phyloP scores from a whole-genome alignment of 352 stramenopile genomes.

The Poterioochromonas sp. region DNA sequence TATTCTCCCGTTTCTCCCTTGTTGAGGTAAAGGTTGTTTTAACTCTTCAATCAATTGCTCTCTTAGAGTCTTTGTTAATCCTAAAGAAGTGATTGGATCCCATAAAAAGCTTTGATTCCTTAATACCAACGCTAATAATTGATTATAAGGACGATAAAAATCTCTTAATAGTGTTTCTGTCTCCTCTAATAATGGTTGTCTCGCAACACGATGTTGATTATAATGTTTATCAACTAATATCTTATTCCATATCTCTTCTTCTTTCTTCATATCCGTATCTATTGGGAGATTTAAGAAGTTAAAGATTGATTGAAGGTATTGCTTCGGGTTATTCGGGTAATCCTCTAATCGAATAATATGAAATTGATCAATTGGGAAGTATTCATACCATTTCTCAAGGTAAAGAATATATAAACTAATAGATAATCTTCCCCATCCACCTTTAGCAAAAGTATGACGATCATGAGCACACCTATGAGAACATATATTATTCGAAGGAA shows the following conservation, averaged over 20 bases:
- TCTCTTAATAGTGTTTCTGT: constrained; percentile 1
- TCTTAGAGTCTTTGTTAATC: not conserved
- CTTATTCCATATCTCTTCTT: not conserved
- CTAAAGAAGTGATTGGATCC: not conserved
- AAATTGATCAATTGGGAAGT: constrained; percentile 14
- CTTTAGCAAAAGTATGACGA: not conserved
- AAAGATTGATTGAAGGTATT: not conserved
- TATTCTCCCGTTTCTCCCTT: not conserved
- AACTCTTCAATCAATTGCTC: not conserved
- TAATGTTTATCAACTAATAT: not conserved
- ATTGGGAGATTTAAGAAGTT: not conserved
- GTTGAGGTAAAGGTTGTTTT: not conserved
- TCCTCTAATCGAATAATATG: constrained; percentile 24
- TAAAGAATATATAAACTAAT: constrained; percentile 14
- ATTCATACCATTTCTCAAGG: constrained; percentile 18
- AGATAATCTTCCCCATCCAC: not conserved
- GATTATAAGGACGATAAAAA: constrained; percentile 28
- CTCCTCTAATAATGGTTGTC: constrained; percentile 1
- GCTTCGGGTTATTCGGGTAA: not conserved
- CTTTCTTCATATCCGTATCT: too few relatives aligned
- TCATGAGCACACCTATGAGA: constrained; percentile 9
- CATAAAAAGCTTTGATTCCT: not conserved
- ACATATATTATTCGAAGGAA: not conserved
- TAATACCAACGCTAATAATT: not conserved
- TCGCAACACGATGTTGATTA: not conserved